Evolutionary conservation across 306 rosid genomes (phyloP), one percentile per base, ranked within the genome.

Genomic region (Coriaria nepalensis): DNA sequence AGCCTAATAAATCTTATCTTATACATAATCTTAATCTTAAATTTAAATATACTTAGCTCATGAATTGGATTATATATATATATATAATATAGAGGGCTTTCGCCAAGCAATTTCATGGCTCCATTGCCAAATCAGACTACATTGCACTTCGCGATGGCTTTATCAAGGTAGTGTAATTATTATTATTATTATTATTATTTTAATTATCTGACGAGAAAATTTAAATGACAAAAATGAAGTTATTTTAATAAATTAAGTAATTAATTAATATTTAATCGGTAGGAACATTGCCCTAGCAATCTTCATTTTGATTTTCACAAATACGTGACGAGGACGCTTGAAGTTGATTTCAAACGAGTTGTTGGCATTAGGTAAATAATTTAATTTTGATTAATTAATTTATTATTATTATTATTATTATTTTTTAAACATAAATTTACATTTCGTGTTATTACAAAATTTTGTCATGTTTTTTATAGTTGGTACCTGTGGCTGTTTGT

Each of bases 401-500:
- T n/a, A n/a, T n/a, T n/a, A n/a, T n/a, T n/a, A n/a, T n/a, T n/a
- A n/a, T n/a, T n/a, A n/a, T n/a, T n/a, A n/a, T n/a, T n/a, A n/a
- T n/a, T n/a, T n/a, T n/a, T n/a, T n/a, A n/a, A n/a, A n/a, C n/a
- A n/a, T n/a, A n/a, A n/a, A n/a, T n/a, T n/a, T 20, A 20, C 29
- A 20, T 20, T 20, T 20, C 29, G 29, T 20, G 29, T 20, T 20
- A 20, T 20, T 20, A 20, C 29, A 20, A 20, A 20, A 20, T 4
- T 32, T 13, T 12, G 9, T 53, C 37, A 6, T 56, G 37, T n/a
- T 5, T 12, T 35, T 4, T 6, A 48, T 52, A 90, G 97, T 55
- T 84, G 94, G 97, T 79, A 78, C 73, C 80, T 90, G 37, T 84
- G 93, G 97, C 76, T 81, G 45, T 90, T 90, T 67, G 95, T 90